Conservation (phyloP, 257 asterid genomes). For the Fraxinus americana region DNA sequence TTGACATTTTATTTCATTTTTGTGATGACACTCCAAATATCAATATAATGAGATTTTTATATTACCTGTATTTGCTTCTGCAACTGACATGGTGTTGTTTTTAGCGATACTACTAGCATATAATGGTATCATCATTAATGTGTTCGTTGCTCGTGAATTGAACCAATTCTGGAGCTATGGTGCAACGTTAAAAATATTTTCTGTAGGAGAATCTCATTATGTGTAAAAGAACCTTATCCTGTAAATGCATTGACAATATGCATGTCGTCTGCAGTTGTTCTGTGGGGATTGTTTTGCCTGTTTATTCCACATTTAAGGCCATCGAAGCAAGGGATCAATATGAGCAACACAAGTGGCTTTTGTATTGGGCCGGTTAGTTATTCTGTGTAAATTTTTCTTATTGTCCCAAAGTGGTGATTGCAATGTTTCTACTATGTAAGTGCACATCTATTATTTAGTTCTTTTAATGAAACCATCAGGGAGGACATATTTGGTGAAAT, state of each 20-base stretch:
- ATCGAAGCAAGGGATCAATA: constrained; percentile 71
- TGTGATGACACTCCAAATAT: neutral
- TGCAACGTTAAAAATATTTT: neutral
- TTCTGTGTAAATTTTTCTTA: constrained; percentile 7
- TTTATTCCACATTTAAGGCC: constrained; percentile 95
- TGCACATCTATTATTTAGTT: neutral
- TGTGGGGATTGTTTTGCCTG: constrained; percentile 83
- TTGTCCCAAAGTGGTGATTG: neutral
- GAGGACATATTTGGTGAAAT: constrained; percentile 7
- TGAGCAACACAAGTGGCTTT: constrained; percentile 82
- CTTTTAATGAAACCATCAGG: neutral
- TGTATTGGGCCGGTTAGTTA: constrained; percentile 93
- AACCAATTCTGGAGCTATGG: neutral
- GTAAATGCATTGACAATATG: constrained; percentile 17
- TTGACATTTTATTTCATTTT: neutral
- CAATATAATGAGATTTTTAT: neutral
- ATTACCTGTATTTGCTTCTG: neutral
- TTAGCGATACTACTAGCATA: neutral
- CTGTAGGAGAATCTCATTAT: neutral
- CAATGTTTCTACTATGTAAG: neutral
- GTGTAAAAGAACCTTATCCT: neutral
- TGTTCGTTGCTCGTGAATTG: constrained; percentile 1
- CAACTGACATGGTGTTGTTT: neutral
- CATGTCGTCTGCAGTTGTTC: constrained; percentile 65
- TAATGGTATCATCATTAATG: neutral